Base-by-base conservation (phyloP, 1,139 yeast species). In the Suhomyces ambrosiae region DNA sequence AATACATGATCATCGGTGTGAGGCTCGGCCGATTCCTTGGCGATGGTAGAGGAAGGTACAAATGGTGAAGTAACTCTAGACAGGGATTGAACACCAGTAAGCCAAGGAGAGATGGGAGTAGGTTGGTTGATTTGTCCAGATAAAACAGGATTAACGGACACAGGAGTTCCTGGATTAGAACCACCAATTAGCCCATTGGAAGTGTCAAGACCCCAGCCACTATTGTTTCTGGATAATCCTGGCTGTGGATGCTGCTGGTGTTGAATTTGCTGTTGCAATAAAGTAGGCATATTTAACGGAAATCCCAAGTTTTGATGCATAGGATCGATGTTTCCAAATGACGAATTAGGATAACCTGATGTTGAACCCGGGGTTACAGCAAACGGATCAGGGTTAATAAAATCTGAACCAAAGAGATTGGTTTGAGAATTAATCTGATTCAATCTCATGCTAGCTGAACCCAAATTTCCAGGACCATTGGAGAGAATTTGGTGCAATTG, bases 1-100 rank as follows among this genome's bases (percentile, higher is more conserved):
- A 71, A 61, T 7, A 68, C 60, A 19, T 56, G 60, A 35, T 68
- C 67, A 30, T 53, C 63, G 13, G 37, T 8, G 19, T 29, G 11
- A 4, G 30, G 31, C 5, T 9, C 30, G 5, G 27, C n/a, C 8
- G 34, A 11, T 12, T 37, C 41, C 4, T 26, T 23, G 15, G 33
- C 27, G 22, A 31, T 31, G 8, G 32, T 37, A 10, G 48, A 28
- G 3, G 41, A 31, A 9, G 67, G 60, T 13, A 63, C 63, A 48
- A 71, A 71, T 2, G 77, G 77, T 3, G 76, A 70, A 40, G 54
- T 59, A 11, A 65, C 73, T 23, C 76, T 52, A 11, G 75, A 68
- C 42, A 49, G 61, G 4, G 65, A 53, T 37, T 62, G 71, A 16
- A 48, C 43, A 7, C 63, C 60, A 4, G 68, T 48, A 18, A 60